Evolutionary conservation across 768 basidiomycete genomes (phyloP).

Genomic region (Calvatia gigantea): DNA sequence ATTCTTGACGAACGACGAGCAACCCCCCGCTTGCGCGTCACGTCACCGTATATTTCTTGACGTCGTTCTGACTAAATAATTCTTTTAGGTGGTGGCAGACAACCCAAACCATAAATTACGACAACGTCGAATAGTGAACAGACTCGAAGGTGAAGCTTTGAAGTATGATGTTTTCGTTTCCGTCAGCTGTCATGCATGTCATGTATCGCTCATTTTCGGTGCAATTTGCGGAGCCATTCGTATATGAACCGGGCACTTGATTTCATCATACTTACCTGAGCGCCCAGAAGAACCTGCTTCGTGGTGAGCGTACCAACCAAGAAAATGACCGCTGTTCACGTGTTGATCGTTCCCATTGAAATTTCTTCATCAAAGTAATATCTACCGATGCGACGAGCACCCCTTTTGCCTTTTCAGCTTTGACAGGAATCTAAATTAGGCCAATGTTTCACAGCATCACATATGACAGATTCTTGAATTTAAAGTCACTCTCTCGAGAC

Average conservation of each 20-base stretch:
- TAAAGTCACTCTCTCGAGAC: neutral
- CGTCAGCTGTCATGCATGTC: neutral
- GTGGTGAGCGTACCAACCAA: neutral
- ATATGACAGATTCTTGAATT: neutral
- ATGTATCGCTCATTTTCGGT: constrained; percentile 7
- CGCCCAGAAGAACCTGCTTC: neutral
- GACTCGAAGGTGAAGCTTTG: too few relatives aligned
- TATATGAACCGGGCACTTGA: constrained; percentile 7
- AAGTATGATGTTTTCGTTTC: too few relatives aligned
- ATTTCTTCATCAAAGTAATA: too few relatives aligned
- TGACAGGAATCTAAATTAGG: neutral
- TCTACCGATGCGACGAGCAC: too few relatives aligned
- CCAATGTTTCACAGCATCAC: neutral
- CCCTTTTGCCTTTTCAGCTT: neutral
- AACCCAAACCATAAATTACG: too few relatives aligned
- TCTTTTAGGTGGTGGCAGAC: too few relatives aligned
- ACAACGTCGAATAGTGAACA: too few relatives aligned
- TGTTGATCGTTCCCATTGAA: too few relatives aligned
- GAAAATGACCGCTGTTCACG: too few relatives aligned
- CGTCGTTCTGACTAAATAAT: too few relatives aligned
- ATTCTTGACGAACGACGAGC: neutral
- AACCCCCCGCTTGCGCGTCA: too few relatives aligned
- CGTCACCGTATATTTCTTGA: too few relatives aligned
- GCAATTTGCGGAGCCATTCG: neutral
- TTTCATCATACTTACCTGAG: neutral